A percentile compares a stretch with the other conserved stretches of the same genome.
Evolutionary conservation across 306 rosid species (phyloP).

Genomic region (Vigna nakashimae): DNA sequence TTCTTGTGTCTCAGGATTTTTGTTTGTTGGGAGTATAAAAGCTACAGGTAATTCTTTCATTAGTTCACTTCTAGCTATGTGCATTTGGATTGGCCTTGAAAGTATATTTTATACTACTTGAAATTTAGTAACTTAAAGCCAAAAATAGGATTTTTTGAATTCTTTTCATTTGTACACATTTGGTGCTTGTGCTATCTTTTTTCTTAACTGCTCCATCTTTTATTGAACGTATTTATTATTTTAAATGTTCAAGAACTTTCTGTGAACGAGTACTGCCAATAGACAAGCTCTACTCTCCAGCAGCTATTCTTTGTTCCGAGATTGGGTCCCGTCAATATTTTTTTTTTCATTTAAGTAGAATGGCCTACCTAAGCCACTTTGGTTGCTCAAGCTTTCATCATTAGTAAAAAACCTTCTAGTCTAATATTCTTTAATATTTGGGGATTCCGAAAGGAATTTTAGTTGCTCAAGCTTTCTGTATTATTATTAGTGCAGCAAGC

Average conservation of each 20-base stretch:
- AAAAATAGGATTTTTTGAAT: neutral
- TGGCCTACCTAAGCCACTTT: conserved; percentile 22
- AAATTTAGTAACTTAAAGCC: conserved; percentile 16
- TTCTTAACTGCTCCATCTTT: neutral
- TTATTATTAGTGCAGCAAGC: conserved; percentile 22
- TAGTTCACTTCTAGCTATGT: conserved; percentile 1
- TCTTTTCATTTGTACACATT: neutral
- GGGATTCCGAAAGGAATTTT: neutral
- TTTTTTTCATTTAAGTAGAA: neutral
- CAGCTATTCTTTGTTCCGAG: conserved; percentile 13
- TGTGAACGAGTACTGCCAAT: conserved; percentile 7
- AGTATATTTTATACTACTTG: neutral
- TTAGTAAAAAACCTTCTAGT: neutral
- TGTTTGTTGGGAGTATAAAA: conserved; percentile 12
- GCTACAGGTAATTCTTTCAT: neutral
- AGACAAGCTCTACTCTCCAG: neutral
- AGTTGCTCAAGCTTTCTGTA: no score
- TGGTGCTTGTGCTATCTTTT: neutral
- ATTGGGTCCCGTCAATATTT: conserved; percentile 12
- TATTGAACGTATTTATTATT: neutral
- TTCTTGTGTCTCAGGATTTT: neutral
- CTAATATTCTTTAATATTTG: neutral
- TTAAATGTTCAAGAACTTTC: conserved; percentile 6
- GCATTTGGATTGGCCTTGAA: conserved; percentile 4
- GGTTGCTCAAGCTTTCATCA: neutral